Conservation (phyloP, 108 stramenopile genomes). For the Mediolabrus comicus region DNA sequence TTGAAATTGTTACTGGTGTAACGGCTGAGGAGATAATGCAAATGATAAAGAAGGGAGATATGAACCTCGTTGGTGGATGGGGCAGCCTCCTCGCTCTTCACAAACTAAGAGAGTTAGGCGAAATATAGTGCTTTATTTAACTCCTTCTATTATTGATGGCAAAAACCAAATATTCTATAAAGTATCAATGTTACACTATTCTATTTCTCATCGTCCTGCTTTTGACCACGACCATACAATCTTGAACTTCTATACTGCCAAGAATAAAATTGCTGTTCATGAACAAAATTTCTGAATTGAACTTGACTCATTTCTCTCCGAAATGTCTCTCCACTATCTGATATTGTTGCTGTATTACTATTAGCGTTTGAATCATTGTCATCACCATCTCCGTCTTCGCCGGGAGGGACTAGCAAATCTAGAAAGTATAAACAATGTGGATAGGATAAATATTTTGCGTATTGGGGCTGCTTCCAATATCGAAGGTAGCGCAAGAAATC, state of each 20-base stretch:
- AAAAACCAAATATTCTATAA: neutral
- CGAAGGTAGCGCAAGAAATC: constrained; percentile 73
- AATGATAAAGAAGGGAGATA: constrained; percentile 67
- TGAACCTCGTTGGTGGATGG: constrained; percentile 82
- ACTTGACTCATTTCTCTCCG: constrained; percentile 75
- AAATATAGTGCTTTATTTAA: constrained; percentile 19
- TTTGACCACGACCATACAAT: constrained; percentile 64
- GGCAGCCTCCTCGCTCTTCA: constrained; percentile 66
- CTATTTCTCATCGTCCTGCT: constrained; percentile 12
- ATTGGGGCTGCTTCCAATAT: constrained; percentile 81
- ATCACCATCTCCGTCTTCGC: constrained; percentile 6
- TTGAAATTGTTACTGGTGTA: constrained; percentile 69
- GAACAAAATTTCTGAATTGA: constrained; percentile 81
- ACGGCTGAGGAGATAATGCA: constrained; percentile 58
- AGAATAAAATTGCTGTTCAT: constrained; percentile 84
- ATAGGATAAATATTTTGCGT: constrained; percentile 71
- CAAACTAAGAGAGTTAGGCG: constrained; percentile 75
- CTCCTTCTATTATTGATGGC: neutral
- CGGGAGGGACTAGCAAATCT: constrained; percentile 62
- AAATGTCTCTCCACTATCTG: constrained; percentile 60
- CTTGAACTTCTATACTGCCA: constrained; percentile 77
- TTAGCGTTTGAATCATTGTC: neutral
- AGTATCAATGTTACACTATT: too few species aligned
- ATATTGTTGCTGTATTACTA: neutral
- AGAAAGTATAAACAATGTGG: constrained; percentile 85